Conservation (phyloP, 2,329 filamentous ascomycete genomes). For the Coleophoma eucalyptorum region DNA sequence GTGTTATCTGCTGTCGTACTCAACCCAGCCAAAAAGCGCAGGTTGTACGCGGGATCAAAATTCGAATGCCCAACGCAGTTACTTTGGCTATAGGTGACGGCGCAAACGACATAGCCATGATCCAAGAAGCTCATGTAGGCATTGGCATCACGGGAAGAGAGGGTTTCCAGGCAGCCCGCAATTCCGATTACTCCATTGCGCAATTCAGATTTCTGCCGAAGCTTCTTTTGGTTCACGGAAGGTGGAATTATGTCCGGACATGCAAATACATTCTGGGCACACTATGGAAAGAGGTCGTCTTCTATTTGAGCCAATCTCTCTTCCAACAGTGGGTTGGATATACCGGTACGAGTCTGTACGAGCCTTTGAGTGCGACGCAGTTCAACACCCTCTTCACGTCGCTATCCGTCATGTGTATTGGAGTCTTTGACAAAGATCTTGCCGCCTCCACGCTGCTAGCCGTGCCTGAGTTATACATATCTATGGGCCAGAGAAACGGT, state of each 20-base stretch:
- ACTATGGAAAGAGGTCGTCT: conserved; percentile 83
- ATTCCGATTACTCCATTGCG: conserved; percentile 84
- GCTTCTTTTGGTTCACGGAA: conserved; percentile 75
- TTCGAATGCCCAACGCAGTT: conserved; percentile 64
- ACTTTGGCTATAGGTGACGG: conserved; percentile 90
- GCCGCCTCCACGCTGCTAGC: conserved; percentile 77
- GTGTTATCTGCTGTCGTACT: conserved; percentile 87
- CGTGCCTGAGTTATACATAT: conserved; percentile 84
- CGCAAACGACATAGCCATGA: conserved; percentile 92
- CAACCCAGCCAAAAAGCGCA: conserved; percentile 86
- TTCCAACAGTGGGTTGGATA: conserved; percentile 83
- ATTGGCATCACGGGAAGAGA: conserved; percentile 89
- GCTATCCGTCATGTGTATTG: conserved; percentile 79
- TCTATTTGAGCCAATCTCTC: conserved; percentile 77
- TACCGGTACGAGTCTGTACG: conserved; percentile 84
- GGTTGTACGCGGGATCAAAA: conserved; percentile 74
- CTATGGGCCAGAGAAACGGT: conserved; percentile 68
- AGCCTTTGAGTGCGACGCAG: conserved; percentile 77
- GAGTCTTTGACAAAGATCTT: conserved; percentile 87
- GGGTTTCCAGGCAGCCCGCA: conserved; percentile 81
- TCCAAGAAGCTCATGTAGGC: conserved; percentile 82
- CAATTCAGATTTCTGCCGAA: conserved; percentile 85
- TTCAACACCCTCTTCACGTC: conserved; percentile 93
- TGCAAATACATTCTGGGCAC: conserved; percentile 85
- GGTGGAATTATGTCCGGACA: conserved; percentile 85